phyloP scores from a whole-genome alignment of 2,329 filamentous ascomycete species.

The Exutisphaerella laricina region DNA sequence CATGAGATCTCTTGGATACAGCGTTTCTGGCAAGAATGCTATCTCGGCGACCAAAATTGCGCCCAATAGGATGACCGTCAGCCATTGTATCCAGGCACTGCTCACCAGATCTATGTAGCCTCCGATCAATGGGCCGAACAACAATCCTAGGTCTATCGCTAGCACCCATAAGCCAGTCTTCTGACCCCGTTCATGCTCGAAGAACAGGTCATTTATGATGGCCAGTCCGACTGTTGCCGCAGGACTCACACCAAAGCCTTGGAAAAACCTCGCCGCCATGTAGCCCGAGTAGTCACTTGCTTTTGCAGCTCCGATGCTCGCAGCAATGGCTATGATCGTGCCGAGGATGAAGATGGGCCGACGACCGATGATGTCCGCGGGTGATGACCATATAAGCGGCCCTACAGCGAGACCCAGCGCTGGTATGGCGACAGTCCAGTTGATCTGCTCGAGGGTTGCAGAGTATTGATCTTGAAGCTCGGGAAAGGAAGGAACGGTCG shows the following conservation, averaged over 20 bases:
- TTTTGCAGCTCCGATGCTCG: constrained; percentile 16
- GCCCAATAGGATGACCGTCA: constrained; percentile 15
- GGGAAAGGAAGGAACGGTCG: constrained; percentile 16
- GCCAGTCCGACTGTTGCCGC: constrained; percentile 17
- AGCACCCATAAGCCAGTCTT: constrained; percentile 18
- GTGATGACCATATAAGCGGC: constrained; percentile 16
- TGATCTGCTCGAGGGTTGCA: constrained; percentile 17
- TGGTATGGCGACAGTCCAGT: constrained; percentile 20
- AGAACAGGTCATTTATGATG: constrained; percentile 19
- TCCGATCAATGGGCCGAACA: constrained; percentile 16
- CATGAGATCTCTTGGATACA: constrained; percentile 18
- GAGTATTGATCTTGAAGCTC: constrained; percentile 14
- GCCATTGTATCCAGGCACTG: constrained; percentile 17
- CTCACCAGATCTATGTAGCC: constrained; percentile 16
- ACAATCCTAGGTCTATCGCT: constrained; percentile 17
- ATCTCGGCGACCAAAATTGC: constrained; percentile 16
- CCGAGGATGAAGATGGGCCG: constrained; percentile 18
- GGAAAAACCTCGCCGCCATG: constrained; percentile 19
- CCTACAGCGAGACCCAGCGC: constrained; percentile 14
- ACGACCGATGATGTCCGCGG: constrained; percentile 18
- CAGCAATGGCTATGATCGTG: constrained; percentile 14
- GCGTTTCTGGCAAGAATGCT: constrained; percentile 15
- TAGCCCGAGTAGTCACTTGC: constrained; percentile 11
- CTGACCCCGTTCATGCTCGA: constrained; percentile 18
- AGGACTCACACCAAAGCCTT: constrained; percentile 17